Evolutionary conservation across 1,284 basidiomycete genomes (phyloP), one percentile per base, ranked within the genome.

Genomic region (Trametes hirsuta): DNA sequence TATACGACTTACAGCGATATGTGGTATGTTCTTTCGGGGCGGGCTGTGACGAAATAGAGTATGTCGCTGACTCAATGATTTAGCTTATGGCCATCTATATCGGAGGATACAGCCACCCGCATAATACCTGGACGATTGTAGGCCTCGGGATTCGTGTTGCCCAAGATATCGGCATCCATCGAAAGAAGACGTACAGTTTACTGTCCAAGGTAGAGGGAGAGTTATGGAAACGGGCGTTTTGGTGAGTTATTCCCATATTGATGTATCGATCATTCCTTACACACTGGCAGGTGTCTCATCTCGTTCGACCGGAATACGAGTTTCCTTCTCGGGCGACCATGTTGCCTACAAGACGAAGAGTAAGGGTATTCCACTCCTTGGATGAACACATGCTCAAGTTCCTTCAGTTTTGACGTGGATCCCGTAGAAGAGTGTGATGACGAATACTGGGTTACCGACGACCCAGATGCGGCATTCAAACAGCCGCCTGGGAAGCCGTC

Each of bases 271-370:
- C 3, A 5, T 41, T 15, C 2, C n/a, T 18, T 11, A 2, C 4
- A 25, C 12, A 12, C 10, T 6, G 3, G 22, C 14, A 90, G 87
- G 87, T 77, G 83, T 5, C 77, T 91, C 0, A 78, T 90, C 1
- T 75, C 76, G 25, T 73, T 88, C 61, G 90, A 92, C 68, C 78
- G 90, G 34, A 72, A 81, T 53, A 78, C 84, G 48, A 91, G 91
- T 66, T 82, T 87, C 4, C 82, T 82, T 0, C 78, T 95, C 15
- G 94, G 94, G 6, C 78, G 94, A 18, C 91, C 93, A 0, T 88
- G 90, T 69, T 88, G 88, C 1, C 85, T 94, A 40, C 90, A 93
- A 56, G 92, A 95, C 59, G 91, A 94, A 70, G 94, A 95, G 90
- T 91, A 65, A 36, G 11, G 14, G 21, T 46, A 3, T 11, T 18